Base-by-base conservation (phyloP, 1,284 basidiomycete genomes). In the Melampsora medusae region DNA sequence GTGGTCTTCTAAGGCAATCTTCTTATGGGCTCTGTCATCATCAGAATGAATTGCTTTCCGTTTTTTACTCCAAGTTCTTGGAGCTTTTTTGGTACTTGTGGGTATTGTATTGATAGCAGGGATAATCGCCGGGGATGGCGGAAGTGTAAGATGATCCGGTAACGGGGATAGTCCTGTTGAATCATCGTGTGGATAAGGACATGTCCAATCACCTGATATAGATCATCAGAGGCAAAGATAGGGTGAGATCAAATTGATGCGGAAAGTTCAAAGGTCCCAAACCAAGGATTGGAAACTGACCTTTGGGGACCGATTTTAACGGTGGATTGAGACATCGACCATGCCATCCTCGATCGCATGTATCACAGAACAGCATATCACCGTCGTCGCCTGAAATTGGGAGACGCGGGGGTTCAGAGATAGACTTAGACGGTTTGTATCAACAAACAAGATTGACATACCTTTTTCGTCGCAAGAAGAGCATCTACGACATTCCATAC, bases 331-430 rank as follows among this genome's bases (percentile, higher is more conserved):
- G 65, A 67, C 71, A 74, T 46, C 14, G 50, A 1, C 71, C 71
- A 31, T 74, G 71, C 71, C 71, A 74, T 38, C 71, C 71, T 19
- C 71, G 64, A 60, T 74, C 71, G 38, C 71, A 74, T 10, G 67
- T 38, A n/a, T 60, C 28, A 28, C 71, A 74, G 17, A 74, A 48
- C 28, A 74, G 22, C 71, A 74, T 66, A 49, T 74, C 53, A 3
- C 50, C 64, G 28, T 74, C 71, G 28, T 74, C 71, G 56, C 65
- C 71, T 74, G 65, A 28, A 33, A 50, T 31, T n/a, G 22, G 12
- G 6, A 35, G 22, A 62, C 35, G 46, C 22, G 38, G 38, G 22
- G 25, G 14, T 10, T 25, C 22, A 28, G 28, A 42, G 19, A 31
- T 22, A 31, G 50, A 22, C n/a, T 56, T n/a, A 56, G 17, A 59